A percentile compares a stretch with the other conserved stretches of the same genome.
These are phyloP conservation scores for Phytophthora crassamura DNA, from an alignment of 352 stramenopile species.

Conservation along the genomic window DNA sequence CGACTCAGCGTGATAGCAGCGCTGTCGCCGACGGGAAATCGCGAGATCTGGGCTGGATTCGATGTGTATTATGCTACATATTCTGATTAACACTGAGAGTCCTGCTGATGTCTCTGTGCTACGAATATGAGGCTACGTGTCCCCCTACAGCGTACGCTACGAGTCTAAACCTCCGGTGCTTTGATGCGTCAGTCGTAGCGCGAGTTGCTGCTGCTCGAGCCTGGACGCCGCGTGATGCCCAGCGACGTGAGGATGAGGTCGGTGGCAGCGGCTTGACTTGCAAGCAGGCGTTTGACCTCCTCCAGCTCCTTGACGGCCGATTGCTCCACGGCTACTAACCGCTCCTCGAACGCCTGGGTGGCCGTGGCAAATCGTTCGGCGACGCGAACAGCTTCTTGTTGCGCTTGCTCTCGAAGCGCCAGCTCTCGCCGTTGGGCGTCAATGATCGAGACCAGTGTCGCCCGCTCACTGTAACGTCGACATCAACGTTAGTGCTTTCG, in stretches of 20 bases:
- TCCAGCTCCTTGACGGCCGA: constrained; percentile 48
- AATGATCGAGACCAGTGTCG: constrained; percentile 63
- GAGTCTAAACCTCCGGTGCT: no score
- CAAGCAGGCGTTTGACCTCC: constrained; percentile 53
- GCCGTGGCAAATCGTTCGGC: constrained; percentile 64
- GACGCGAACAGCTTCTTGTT: constrained; percentile 59
- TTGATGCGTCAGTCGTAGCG: constrained; percentile 27
- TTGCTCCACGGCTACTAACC: constrained; percentile 57
- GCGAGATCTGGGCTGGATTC: constrained; percentile 13
- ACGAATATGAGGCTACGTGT: no score
- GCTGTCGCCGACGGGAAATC: constrained; percentile 8
- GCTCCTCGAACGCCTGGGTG: constrained; percentile 64
- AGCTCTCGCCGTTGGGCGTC: constrained; percentile 69
- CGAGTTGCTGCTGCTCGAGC: constrained; percentile 13
- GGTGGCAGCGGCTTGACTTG: constrained; percentile 47
- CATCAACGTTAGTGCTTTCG: not conserved
- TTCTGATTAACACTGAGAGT: no score
- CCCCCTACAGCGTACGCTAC: no score
- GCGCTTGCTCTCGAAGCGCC: constrained; percentile 53
- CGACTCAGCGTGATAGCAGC: constrained; percentile 5
- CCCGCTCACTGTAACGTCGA: constrained; percentile 48
- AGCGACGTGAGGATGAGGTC: constrained; percentile 66
- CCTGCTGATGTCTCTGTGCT: no score
- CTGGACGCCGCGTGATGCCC: constrained; percentile 39
- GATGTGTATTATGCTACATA: constrained; percentile 37